Conservation (phyloP, 2,329 filamentous ascomycete genomes). For the Byssochlamys sp. region DNA sequence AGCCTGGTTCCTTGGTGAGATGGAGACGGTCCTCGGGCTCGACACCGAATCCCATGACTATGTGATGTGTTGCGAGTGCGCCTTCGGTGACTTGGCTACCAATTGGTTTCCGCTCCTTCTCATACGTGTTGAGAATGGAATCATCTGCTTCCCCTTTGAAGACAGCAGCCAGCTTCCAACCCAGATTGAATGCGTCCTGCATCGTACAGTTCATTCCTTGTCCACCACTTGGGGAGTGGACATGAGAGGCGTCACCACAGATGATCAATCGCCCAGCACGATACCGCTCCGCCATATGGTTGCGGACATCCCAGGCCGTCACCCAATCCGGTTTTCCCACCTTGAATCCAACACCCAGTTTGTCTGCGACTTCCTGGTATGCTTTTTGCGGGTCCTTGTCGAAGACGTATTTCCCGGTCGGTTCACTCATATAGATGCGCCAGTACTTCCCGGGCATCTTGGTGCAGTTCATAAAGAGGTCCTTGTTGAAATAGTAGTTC, state of each 20-base stretch:
- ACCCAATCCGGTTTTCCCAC: neutral
- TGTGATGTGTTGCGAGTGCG: neutral
- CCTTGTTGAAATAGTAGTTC: slow-evolving; percentile 2
- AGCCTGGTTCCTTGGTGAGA: neutral
- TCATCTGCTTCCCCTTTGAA: slow-evolving; percentile 8
- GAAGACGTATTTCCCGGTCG: neutral
- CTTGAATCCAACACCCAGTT: neutral
- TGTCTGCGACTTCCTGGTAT: slow-evolving; percentile 1
- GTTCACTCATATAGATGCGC: slow-evolving; percentile 2
- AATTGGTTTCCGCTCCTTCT: slow-evolving; percentile 6
- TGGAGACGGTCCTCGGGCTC: neutral
- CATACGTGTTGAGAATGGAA: slow-evolving; percentile 9
- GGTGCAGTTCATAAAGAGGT: slow-evolving; percentile 1
- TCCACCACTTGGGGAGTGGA: slow-evolving; percentile 11
- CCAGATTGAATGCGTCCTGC: slow-evolving; percentile 14
- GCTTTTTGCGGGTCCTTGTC: neutral
- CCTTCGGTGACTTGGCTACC: neutral
- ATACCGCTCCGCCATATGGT: neutral
- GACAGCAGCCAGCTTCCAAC: slow-evolving; percentile 12
- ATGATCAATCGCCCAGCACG: neutral
- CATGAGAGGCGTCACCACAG: slow-evolving; percentile 14
- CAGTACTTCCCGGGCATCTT: slow-evolving; percentile 1
- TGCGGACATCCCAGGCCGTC: slow-evolving; percentile 1
- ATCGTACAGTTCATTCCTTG: slow-evolving; percentile 15
- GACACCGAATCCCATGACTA: neutral